Percentiles rank a stretch among this genome's conserved stretches.
These are phyloP conservation scores for Suhomyces kunorum DNA, from an alignment of 1,139 yeast genomes.

Conservation along the genomic window DNA sequence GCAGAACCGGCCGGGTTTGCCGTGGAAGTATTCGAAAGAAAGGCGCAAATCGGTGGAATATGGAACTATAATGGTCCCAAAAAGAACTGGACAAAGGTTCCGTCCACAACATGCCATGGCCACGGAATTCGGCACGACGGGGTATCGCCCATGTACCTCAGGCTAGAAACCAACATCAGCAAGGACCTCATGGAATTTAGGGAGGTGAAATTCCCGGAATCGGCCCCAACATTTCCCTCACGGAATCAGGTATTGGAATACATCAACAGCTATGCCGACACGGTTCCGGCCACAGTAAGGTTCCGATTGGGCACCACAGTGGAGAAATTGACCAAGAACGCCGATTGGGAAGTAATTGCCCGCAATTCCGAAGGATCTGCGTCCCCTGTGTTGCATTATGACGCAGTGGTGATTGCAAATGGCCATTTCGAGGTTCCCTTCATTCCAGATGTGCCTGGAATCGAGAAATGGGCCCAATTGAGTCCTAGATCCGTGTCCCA, in stretches of 20 bases:
- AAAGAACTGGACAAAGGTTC: slow-evolving; percentile 26
- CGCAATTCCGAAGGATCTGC: slow-evolving; percentile 8
- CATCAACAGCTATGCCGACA: slow-evolving; percentile 31
- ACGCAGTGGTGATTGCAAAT: slow-evolving; percentile 48
- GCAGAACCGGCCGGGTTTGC: slow-evolving; percentile 36
- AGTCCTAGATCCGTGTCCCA: slow-evolving; percentile 40
- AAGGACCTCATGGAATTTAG: slow-evolving; percentile 46
- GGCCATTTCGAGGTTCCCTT: slow-evolving; percentile 52
- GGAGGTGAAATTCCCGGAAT: slow-evolving; percentile 35
- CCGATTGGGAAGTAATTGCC: slow-evolving; percentile 22
- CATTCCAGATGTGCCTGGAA: slow-evolving; percentile 46
- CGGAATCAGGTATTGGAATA: slow-evolving; percentile 42
- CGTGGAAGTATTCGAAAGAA: slow-evolving; percentile 47
- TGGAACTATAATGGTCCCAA: slow-evolving; percentile 46
- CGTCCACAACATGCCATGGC: slow-evolving; percentile 17
- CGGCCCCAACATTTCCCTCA: slow-evolving; percentile 35
- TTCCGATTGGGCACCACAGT: slow-evolving; percentile 5
- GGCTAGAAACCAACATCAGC: slow-evolving; percentile 50
- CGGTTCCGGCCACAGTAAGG: slow-evolving; percentile 27
- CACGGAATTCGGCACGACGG: no score
- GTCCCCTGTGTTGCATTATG: slow-evolving; percentile 26
- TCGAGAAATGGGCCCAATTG: slow-evolving; percentile 37
- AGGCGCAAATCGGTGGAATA: slow-evolving; percentile 47
- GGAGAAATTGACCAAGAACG: slow-evolving; percentile 5
- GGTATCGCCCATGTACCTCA: slow-evolving; percentile 49